These are phyloP conservation scores for Sistotremastrum suecicum DNA, from an alignment of 768 basidiomycete genomes.

Conservation along the genomic window DNA sequence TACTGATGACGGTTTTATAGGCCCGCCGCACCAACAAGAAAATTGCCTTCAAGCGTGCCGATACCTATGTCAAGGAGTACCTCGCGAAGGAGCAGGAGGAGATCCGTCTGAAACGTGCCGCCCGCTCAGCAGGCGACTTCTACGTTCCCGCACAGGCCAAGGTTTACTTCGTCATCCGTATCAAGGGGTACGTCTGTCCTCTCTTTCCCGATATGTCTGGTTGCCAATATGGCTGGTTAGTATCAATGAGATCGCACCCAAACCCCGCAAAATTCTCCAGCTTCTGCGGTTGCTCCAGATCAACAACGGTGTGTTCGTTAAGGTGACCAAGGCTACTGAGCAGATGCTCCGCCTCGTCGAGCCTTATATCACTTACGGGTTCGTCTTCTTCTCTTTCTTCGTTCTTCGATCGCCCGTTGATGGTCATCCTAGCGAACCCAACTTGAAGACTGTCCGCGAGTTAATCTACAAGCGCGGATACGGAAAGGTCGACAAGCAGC, in stretches of 20 bases:
- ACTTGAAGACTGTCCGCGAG: conserved; percentile 92
- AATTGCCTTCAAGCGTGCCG: conserved; percentile 98
- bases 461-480: conserved; percentile 99
- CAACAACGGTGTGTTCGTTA: conserved; percentile 98
- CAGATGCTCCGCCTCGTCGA: conserved; percentile 98
- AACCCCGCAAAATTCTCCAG: conserved; percentile 98
- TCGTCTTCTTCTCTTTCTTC: conserved; percentile 13
- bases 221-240: conserved; percentile 26
- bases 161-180: conserved; percentile 94
- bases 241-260: conserved; percentile 99
- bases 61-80: conserved; percentile 97
- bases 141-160: conserved; percentile 96
- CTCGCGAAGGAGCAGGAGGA: conserved; percentile 87
- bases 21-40: conserved; percentile 84
- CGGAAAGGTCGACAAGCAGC: conserved; percentile 95
- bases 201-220: not conserved
- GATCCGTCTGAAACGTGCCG: conserved; percentile 86
- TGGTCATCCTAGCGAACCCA: conserved; percentile 56
- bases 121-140: conserved; percentile 86
- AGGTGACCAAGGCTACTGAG: conserved; percentile 89
- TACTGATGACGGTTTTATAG: conserved; percentile 26
- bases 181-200: conserved; percentile 65
- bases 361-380: conserved; percentile 97
- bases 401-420: not conserved
- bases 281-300: conserved; percentile 97